Base-by-base conservation (phyloP, 2,329 filamentous ascomycete genomes). In the Ophioceras dolichostomum region DNA sequence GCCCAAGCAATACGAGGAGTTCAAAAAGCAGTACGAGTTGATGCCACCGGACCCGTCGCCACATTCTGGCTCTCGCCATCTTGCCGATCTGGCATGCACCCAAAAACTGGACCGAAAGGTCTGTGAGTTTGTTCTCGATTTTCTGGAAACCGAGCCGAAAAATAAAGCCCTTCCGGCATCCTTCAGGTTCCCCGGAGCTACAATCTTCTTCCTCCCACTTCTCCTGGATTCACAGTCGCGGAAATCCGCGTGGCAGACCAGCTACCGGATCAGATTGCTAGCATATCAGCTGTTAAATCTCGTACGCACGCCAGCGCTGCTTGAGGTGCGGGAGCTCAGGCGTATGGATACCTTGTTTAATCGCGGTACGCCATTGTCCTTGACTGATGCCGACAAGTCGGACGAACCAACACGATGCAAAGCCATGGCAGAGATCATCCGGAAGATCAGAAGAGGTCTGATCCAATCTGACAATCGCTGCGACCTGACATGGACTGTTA, bases 201-300 rank as follows among this genome's bases (percentile, higher is more conserved):
- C 52, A 2, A 54, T 64, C 40, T 60, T 59, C 2, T 65, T 61
- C 37, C 44, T 62, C 3, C 63, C 62, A 2, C 48, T 58, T 13
- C 48, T 67, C 14, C 46, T 64, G 9, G 62, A 65, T 40, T 56
- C 53, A 27, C 57, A 56, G 26, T 41, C 50, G 1, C 52, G 48
- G 10, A 54, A 51, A 33, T 65, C 56, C 38, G 53, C 57, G 0
- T 67, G 63, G 63, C 50, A 56, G 16, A 42, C 48, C 20, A 64
- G 61, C 41, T 54, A 49, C 4, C 34, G 43, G 0, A 40, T 59
- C 17, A 55, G 63, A 10, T 44, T 55, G 17, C 43, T 60, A 12
- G 59, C 58, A 5, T 65, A 63, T 36, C 49, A 53, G 8, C 37
- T 61, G 10, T 38, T 60, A 14, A 6, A 32, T 50, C 12, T 14